Conservation (phyloP, 1,139 yeast species). For the Entelexis paramagnoliae region DNA sequence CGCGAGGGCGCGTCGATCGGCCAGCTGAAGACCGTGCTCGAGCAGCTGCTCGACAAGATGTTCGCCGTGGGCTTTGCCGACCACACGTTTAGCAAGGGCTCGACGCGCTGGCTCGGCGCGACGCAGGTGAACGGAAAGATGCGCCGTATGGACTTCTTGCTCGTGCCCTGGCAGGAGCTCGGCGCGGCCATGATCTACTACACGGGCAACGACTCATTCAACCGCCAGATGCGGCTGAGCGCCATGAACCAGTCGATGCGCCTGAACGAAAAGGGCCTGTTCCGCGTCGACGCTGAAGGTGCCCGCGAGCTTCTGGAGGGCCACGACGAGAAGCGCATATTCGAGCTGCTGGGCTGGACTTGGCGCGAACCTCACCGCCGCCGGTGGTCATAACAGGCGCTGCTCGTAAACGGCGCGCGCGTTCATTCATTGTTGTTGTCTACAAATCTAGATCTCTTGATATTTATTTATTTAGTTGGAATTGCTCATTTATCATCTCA, state of each 20-base stretch:
- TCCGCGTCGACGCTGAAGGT: slow-evolving; percentile 15
- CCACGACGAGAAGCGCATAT: slow-evolving; percentile 40
- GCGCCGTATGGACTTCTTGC: slow-evolving; percentile 48
- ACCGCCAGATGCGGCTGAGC: slow-evolving; percentile 40
- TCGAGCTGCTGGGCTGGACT: slow-evolving; percentile 39
- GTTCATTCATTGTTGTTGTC: too few relatives aligned
- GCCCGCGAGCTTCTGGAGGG: slow-evolving; percentile 34
- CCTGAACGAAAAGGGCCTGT: slow-evolving; percentile 45
- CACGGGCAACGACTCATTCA: slow-evolving; percentile 50
- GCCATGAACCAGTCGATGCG: slow-evolving; percentile 40
- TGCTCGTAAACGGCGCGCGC: too few relatives aligned
- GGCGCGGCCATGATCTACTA: slow-evolving; percentile 50
- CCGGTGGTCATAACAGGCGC: too few relatives aligned
- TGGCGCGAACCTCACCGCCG: slow-evolving; percentile 38
- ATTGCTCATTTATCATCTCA: not conserved
- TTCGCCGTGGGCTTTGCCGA: slow-evolving; percentile 31
- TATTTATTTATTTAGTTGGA: not conserved
- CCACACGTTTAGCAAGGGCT: slow-evolving; percentile 27
- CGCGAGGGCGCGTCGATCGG: slow-evolving; percentile 32
- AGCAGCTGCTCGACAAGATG: slow-evolving; percentile 29
- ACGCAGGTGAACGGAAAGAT: slow-evolving; percentile 32
- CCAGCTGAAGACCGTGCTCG: slow-evolving; percentile 30
- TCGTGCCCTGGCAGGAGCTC: slow-evolving; percentile 41
- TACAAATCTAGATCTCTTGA: not conserved
- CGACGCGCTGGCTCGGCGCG: slow-evolving; percentile 33